Base-by-base conservation (phyloP, 352 stramenopile genomes). In the Phytophthora gonapodyides region DNA sequence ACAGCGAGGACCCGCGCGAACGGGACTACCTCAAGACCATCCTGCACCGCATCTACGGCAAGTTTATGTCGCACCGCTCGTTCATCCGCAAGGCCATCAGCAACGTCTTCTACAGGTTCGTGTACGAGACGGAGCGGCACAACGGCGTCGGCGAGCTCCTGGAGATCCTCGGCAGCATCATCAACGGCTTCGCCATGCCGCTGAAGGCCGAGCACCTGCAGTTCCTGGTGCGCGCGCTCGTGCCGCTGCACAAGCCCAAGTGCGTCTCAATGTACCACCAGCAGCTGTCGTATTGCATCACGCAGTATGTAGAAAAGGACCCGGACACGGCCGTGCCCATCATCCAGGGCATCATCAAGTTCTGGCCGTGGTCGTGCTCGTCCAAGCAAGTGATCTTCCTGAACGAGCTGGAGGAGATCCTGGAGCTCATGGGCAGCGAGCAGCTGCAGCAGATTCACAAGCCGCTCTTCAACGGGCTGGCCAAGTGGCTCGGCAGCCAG, bases 21-120 rank as follows among this genome's bases (percentile, higher is more conserved):
- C 82, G 97, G 38, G 97, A 99, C 66, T 99, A 99, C 73, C 80
- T 99, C 36, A 99, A 99, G 80, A 99, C 97, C 4, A 99, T 99
- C 59, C 75, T 99, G 46, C 97, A 99, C 67, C 91, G 97, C 41
- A 99, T 99, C 43, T 99, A 99, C 74, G 97, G 96, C 73, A 99
- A 99, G 72, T 99, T 99, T 70, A 99, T 99, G 93, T 97, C 89
- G 44, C 96, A 99, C 60, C 90, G 97, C 43, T 98, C 95, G 9
- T 99, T 99, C 71, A 99, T 99, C 65, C 93, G 97, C 35, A 95
- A 97, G 61, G 91, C 94, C 41, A 99, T 99, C 59, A 98, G 92
- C 42, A 99, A 99, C 64, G 92, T 98, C 7, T 99, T 99, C 70
- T 99, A 99, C 71, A 82, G 93, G 30, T 99, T 99, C 69, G 93